Evolutionary conservation across 805 yeast genomes (phyloP), one percentile per base, ranked within the genome.

Genomic region (Debaryomyces tyrocola): DNA sequence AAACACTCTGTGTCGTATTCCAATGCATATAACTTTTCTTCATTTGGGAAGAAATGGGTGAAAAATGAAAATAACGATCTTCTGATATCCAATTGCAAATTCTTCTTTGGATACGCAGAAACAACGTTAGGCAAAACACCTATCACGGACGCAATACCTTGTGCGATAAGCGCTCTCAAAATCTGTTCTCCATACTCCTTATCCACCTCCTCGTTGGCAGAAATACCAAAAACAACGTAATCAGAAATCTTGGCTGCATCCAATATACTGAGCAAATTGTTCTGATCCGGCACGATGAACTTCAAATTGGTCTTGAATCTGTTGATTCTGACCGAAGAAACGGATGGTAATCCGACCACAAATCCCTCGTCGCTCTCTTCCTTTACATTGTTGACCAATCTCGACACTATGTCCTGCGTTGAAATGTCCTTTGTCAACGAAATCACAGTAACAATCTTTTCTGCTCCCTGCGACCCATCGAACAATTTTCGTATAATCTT

Each of bases 201-300:
- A 54, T 85, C 90, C 44, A 92, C 92, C 69, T 94, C 98, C 41
- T 83, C 79, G 15, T 80, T 73, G 6, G 96, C 96, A 47, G 96
- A 89, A 36, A 94, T 71, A n/a, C 91, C 95, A 64, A 94, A 87
- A 1, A 95, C 70, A 2, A 90, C 94, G 60, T 82, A 90, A 70
- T 94, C 99, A 0, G 98, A 84, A 5, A 88, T 81, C 60, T 88
- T 88, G 15, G 95, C 89, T 29, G 95, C 86, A 67, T 94, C 97
- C 47, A 94, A 63, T 28, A 94, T 76, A 15, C 86, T 73, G 33
- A 88, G 64, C 43, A 90, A 77, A 60, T 86, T 80, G 43, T 69
- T 60, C 70, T 78, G 78, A 55, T 87, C 84, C 1, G 96, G 96
- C 18, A 86, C 69, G 3, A 90, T 78, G 43, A 91, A 73, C 60